Base-by-base conservation (phyloP, 169 alveolate species). In the Plasmodium coatneyi region DNA sequence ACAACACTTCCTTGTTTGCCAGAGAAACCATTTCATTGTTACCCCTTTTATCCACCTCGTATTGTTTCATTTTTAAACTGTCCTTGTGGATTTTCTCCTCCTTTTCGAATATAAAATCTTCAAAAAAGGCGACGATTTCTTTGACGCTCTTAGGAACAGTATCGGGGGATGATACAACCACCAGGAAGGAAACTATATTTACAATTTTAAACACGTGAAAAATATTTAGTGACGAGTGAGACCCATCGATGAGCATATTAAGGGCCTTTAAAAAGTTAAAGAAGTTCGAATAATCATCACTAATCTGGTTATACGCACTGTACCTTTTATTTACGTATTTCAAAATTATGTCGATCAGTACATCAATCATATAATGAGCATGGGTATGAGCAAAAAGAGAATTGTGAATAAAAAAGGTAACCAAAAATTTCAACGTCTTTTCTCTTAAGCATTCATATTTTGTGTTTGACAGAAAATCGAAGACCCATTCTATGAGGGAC, bases 401-500 rank as follows among this genome's bases (percentile, higher is more conserved):
- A 70, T 89, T 89, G 43, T 66, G 81, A 70, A 89, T 78, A 89
- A 89, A 89, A 89, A 89, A 89, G 46, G 84, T 89, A 25, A 89
- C 89, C 22, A 89, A 16, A 66, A 89, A 80, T 34, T 89, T 89
- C 70, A 89, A 56, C 10, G 90, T 82, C 41, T 89, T 89, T 22
- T 89, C 87, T 72, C 89, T 89, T 79, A 89, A 89, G 43, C 84
- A 41, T 79, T 89, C 94, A 89, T 89, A 46, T 78, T 89, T 89
- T 36, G 94, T 89, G 36, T 89, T 89, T 60, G 94, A 54, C 19
- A 89, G 49, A 52, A 79, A 89, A 79, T 89, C 94, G 34, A 89
- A 79, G 28, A 89, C 52, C 94, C 94, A 89, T 60, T 89, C 94
- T 25, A 89, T 84, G 32, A 89, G 78, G 28, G 94, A 89, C 14